phyloP scores from a whole-genome alignment of 345 rosid species.

The Crucihimalaya himalaica region DNA sequence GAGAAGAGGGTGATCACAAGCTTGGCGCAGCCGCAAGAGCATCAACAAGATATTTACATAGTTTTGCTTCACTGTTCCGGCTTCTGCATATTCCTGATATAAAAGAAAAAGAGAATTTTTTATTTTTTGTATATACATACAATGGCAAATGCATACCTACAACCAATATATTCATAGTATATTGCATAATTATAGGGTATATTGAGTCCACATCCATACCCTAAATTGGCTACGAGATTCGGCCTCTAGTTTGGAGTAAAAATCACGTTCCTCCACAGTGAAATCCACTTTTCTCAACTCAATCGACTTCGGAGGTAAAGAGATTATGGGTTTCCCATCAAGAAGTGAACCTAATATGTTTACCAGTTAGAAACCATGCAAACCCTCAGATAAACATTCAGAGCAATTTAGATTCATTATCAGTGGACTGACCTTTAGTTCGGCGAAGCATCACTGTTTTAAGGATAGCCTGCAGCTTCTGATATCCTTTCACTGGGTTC shows the following conservation, averaged over 20 bases:
- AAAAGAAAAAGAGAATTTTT: not conserved
- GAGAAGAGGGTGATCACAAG: constrained; percentile 97
- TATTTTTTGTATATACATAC: not conserved
- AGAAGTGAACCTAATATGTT: constrained; percentile 61
- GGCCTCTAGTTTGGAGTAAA: constrained; percentile 74
- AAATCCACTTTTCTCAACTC: constrained; percentile 85
- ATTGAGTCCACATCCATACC: constrained; percentile 49
- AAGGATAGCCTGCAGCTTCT: constrained; percentile 80
- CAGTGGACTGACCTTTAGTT: constrained; percentile 72
- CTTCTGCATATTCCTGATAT: constrained; percentile 92
- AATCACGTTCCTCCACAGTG: constrained; percentile 76
- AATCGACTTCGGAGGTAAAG: constrained; percentile 72
- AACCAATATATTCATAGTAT: constrained; percentile 1
- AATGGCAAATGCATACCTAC: constrained; percentile 2
- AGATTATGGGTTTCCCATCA: constrained; percentile 88
- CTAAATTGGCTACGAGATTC: constrained; percentile 86
- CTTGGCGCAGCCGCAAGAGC: constrained; percentile 99
- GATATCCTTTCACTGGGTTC: constrained; percentile 67
- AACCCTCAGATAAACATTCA: constrained; percentile 22
- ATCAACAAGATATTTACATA: constrained; percentile 93
- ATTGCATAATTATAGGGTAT: not conserved
- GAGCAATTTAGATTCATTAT: constrained; percentile 7
- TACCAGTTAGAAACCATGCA: constrained; percentile 29
- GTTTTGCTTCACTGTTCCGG: constrained; percentile 97
- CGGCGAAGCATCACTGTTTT: constrained; percentile 97